Conservation (phyloP, 2,329 filamentous ascomycete species). For the Claviceps sp. region DNA sequence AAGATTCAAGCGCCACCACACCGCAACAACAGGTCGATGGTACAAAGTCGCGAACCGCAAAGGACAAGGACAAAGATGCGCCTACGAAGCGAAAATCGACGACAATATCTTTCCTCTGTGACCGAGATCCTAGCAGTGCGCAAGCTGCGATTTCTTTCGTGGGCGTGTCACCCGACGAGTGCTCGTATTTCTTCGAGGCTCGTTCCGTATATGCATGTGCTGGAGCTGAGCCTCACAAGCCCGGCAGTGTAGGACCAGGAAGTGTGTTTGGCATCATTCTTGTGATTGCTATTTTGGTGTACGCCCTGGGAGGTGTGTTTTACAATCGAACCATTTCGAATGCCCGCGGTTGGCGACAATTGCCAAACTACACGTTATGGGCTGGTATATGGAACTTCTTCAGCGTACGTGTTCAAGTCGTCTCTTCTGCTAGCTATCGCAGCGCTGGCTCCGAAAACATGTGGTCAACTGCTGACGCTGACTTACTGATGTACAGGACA, state of each 20-base stretch:
- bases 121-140: conserved; percentile 59
- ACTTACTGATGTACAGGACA: conserved; percentile 32
- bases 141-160: conserved; percentile 70
- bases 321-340: conserved; percentile 93
- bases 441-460: neutral
- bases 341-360: conserved; percentile 85
- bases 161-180: conserved; percentile 71
- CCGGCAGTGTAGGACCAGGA: conserved; percentile 57
- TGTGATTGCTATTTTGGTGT: conserved; percentile 65
- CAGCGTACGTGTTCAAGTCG: conserved; percentile 35
- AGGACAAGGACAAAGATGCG: conserved; percentile 5
- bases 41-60: too few relatives aligned
- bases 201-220: conserved; percentile 73
- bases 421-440: neutral
- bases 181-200: conserved; percentile 91
- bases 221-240: conserved; percentile 52
- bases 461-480: neutral
- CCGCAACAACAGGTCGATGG: neutral
- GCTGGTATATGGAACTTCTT: conserved; percentile 74
- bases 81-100: conserved; percentile 54
- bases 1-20: neutral
- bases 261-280: conserved; percentile 82
- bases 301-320: conserved; percentile 82
- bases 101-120: conserved; percentile 86
- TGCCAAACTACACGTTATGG: conserved; percentile 93